Evolutionary conservation across 306 rosid species (phyloP).

Genomic region (Quercus bicolor): DNA sequence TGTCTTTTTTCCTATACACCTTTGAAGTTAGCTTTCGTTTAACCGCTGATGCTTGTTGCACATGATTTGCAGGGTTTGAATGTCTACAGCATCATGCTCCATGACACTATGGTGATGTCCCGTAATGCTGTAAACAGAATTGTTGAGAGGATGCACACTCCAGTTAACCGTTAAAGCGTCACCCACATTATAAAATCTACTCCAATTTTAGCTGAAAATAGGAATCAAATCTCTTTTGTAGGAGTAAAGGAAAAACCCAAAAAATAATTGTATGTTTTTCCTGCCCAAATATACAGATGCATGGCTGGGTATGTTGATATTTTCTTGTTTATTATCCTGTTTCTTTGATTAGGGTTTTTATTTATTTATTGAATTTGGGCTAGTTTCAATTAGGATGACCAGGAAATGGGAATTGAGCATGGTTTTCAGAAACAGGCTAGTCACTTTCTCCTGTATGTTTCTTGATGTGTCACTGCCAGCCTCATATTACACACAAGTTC

Average conservation of each 20-base stretch:
- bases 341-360: background rate
- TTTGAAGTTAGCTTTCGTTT: conserved; percentile 4
- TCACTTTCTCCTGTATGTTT: background rate
- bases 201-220: conserved; percentile 12
- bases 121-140: conserved; percentile 73
- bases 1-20: no score
- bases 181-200: conserved; percentile 12
- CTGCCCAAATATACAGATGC: conserved; percentile 3
- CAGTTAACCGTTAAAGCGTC: conserved; percentile 60
- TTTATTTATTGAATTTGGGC: background rate
- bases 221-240: background rate
- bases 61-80: conserved; percentile 75
- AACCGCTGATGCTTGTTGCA: conserved; percentile 6
- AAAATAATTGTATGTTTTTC: conserved; percentile 12
- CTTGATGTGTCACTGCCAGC: background rate
- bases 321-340: background rate
- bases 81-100: conserved; percentile 78
- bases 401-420: background rate
- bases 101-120: conserved; percentile 88
- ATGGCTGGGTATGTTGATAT: background rate
- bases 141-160: conserved; percentile 87
- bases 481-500: background rate
- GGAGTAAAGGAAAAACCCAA: background rate
- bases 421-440: no score
- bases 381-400: background rate